Evolutionary conservation across 2,329 filamentous ascomycete genomes (phyloP).

Genomic region (Fusarium abutilonis): DNA sequence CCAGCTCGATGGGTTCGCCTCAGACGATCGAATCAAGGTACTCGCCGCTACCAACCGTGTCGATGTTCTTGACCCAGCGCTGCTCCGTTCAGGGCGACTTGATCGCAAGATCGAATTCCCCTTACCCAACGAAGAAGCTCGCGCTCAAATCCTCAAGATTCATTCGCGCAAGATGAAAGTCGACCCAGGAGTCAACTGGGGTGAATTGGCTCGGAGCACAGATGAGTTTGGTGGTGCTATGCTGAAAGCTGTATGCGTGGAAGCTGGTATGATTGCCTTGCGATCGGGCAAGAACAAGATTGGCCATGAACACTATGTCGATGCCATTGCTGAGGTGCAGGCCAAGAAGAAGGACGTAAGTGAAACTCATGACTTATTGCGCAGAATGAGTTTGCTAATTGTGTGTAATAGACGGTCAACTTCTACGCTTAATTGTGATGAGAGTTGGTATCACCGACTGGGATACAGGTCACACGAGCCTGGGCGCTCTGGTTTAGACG

Average conservation of each 20-base stretch:
- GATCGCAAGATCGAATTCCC: conserved; percentile 99
- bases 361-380: conserved; percentile 29
- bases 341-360: conserved; percentile 91
- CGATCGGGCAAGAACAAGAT: conserved; percentile 96
- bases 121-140: conserved; percentile 95
- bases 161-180: conserved; percentile 99
- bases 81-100: conserved; percentile 89
- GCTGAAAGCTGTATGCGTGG: conserved; percentile 97
- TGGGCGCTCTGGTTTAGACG: conserved; percentile 36
- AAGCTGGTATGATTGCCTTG: conserved; percentile 98
- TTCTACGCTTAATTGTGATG: conserved; percentile 58
- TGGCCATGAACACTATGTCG: conserved; percentile 97
- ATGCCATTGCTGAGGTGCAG: conserved; percentile 96
- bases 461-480: conserved; percentile 22
- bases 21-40: conserved; percentile 96
- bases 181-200: conserved; percentile 93
- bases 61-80: conserved; percentile 90
- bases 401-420: conserved; percentile 61
- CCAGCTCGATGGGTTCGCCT: conserved; percentile 97
- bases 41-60: conserved; percentile 94
- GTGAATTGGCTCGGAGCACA: conserved; percentile 92
- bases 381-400: conserved; percentile 23
- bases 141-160: conserved; percentile 96
- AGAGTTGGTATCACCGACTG: conserved; percentile 21
- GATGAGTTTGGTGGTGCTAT: conserved; percentile 98